Percentiles rank a stretch among this genome's conserved stretches.
These are phyloP conservation scores for Hydnum rufescens DNA, from an alignment of 768 basidiomycete genomes.

Conservation along the genomic window DNA sequence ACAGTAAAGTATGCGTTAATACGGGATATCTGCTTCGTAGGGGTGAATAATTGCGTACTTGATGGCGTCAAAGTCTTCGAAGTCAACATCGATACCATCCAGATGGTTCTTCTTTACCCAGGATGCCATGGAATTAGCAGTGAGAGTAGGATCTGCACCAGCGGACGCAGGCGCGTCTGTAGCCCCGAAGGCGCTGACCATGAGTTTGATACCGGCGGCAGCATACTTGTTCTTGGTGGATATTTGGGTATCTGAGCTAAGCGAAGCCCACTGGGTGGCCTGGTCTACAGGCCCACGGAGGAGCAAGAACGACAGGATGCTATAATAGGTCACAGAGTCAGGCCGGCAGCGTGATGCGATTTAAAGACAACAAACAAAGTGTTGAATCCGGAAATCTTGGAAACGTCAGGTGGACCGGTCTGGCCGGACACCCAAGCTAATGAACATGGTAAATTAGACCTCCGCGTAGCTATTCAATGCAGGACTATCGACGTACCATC, in stretches of 20 bases:
- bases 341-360: neutral
- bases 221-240: neutral
- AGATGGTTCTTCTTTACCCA: slow-evolving; percentile 17
- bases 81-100: slow-evolving; percentile 14
- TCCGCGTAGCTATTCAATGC: neutral
- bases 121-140: slow-evolving; percentile 16
- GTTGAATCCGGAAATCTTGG: neutral
- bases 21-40: neutral
- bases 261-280: neutral
- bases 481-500: too few species aligned
- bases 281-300: neutral
- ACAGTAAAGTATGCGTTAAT: neutral
- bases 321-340: neutral
- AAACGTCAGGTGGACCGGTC: neutral
- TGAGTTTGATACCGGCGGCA: slow-evolving; percentile 6
- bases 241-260: neutral
- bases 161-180: slow-evolving; percentile 15
- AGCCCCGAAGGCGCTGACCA: slow-evolving; percentile 5
- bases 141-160: slow-evolving; percentile 15
- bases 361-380: neutral
- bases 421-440: neutral
- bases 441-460: neutral
- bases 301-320: neutral
- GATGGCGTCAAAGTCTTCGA: neutral
- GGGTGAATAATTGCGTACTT: neutral